phyloP scores from a whole-genome alignment of 805 yeast species.

The Starmerella powellii region DNA sequence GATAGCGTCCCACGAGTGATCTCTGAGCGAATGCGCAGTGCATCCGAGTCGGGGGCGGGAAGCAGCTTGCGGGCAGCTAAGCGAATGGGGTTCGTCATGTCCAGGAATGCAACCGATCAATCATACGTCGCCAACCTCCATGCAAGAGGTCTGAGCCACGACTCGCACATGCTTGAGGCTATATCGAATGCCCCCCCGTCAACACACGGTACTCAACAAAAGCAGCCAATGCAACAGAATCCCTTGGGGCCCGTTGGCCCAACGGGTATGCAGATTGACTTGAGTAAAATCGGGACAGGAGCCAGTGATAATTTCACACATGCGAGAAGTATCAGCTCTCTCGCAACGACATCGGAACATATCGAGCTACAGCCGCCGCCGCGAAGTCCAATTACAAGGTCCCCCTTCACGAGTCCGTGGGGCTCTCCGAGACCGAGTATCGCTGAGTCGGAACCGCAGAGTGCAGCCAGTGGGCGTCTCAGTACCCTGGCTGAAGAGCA shows the following conservation, averaged over 20 bases:
- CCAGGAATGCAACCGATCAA: constrained; percentile 18
- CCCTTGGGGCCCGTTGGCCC: neutral
- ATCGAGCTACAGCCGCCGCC: constrained; percentile 3
- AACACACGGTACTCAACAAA: too few relatives aligned
- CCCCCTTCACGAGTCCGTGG: constrained; percentile 14
- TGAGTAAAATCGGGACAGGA: neutral
- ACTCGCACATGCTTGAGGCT: constrained; percentile 9
- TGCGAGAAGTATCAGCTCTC: constrained; percentile 4
- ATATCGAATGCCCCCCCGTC: neutral
- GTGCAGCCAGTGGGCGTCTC: constrained; percentile 5
- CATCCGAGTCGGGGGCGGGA: constrained; percentile 30
- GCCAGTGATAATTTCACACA: neutral
- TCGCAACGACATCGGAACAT: neutral
- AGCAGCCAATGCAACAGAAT: neutral
- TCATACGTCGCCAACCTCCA: constrained; percentile 19
- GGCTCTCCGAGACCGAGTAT: constrained; percentile 15
- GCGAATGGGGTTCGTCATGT: constrained; percentile 57
- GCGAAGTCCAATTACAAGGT: constrained; percentile 10
- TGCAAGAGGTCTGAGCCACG: constrained; percentile 34
- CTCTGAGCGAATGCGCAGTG: constrained; percentile 27
- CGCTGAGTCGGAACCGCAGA: constrained; percentile 3
- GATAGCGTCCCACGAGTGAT: neutral
- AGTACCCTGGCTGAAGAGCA: constrained; percentile 16
- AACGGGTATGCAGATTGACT: neutral
- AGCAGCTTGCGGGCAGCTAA: constrained; percentile 50